Evolutionary conservation across 2,329 filamentous ascomycete genomes (phyloP).

Genomic region (Neocucurbitaria cava): DNA sequence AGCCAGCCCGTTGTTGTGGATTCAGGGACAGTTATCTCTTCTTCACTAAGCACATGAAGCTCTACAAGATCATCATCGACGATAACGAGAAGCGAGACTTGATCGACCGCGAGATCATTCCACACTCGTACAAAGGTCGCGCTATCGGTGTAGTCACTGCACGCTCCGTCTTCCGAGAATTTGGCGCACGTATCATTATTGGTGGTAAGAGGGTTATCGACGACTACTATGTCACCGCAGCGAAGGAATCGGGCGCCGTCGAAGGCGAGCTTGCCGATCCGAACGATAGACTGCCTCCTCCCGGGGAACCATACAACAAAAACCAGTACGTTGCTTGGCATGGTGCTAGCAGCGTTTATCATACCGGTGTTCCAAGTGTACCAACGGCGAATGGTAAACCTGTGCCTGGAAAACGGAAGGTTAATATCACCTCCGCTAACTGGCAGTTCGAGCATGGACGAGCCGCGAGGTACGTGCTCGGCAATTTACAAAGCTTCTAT

Average conservation of each 20-base stretch:
- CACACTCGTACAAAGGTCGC: constrained; percentile 97
- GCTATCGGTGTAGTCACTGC: constrained; percentile 97
- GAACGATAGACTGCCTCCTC: constrained; percentile 75
- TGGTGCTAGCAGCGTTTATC: constrained; percentile 94
- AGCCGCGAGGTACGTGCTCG: constrained; percentile 76
- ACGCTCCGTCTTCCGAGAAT: constrained; percentile 95
- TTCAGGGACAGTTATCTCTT: constrained; percentile 98
- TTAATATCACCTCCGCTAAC: constrained; percentile 90
- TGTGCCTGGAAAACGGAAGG: constrained; percentile 77
- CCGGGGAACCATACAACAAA: constrained; percentile 93
- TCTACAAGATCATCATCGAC: constrained; percentile 97
- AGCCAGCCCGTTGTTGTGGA: constrained; percentile 93
- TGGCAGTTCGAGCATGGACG: constrained; percentile 97
- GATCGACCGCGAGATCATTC: constrained; percentile 94
- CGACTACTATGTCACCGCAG: constrained; percentile 84
- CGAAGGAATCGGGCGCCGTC: constrained; percentile 76
- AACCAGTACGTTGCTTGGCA: constrained; percentile 99
- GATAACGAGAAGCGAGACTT: constrained; percentile 97
- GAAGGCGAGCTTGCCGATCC: constrained; percentile 94
- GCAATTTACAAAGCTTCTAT: background rate
- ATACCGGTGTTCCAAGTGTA: constrained; percentile 79
- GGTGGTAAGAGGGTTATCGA: constrained; percentile 85
- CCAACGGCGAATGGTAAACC: constrained; percentile 77
- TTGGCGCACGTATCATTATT: constrained; percentile 91
- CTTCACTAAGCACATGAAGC: constrained; percentile 95